These are phyloP conservation scores for Penicillium sp. DNA, from an alignment of 2,329 filamentous ascomycete genomes.

Conservation along the genomic window DNA sequence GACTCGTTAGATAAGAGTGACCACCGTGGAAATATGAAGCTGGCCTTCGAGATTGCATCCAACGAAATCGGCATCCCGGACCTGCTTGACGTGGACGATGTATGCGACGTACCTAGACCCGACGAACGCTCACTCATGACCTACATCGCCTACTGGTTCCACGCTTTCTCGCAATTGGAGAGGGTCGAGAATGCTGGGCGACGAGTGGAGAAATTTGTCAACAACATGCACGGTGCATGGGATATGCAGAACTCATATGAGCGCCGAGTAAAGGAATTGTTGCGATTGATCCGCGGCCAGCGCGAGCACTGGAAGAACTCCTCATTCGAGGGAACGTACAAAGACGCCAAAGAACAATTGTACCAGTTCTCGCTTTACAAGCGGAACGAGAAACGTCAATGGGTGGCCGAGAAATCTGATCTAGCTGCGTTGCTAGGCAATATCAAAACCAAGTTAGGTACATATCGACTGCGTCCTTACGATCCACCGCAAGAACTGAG, in stretches of 20 bases:
- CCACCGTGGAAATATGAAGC: constrained; percentile 94
- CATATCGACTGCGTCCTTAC: constrained; percentile 86
- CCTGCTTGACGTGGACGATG: constrained; percentile 94
- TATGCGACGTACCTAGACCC: constrained; percentile 92
- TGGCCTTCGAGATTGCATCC: constrained; percentile 93
- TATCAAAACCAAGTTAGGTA: constrained; percentile 97
- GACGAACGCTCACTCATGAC: constrained; percentile 98
- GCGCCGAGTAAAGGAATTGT: constrained; percentile 77
- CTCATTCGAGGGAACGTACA: constrained; percentile 85
- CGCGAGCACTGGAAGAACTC: constrained; percentile 73
- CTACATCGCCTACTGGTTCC: constrained; percentile 99
- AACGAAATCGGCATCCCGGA: constrained; percentile 97
- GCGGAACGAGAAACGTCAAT: constrained; percentile 81
- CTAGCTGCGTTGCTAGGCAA: constrained; percentile 89
- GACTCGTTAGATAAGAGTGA: constrained; percentile 91
- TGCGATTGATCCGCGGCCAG: constrained; percentile 72
- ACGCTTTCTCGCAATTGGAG: constrained; percentile 98
- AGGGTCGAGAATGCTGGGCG: constrained; percentile 96
- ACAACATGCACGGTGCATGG: constrained; percentile 98
- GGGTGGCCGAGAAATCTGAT: constrained; percentile 98
- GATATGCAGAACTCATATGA: constrained; percentile 99
- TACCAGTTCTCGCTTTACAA: constrained; percentile 85
- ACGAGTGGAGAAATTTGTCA: constrained; percentile 96
- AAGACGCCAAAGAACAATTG: constrained; percentile 85
- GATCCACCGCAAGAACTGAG: constrained; percentile 82